phyloP scores from a whole-genome alignment of 352 stramenopile genomes.

The Plasmopara viticola region DNA sequence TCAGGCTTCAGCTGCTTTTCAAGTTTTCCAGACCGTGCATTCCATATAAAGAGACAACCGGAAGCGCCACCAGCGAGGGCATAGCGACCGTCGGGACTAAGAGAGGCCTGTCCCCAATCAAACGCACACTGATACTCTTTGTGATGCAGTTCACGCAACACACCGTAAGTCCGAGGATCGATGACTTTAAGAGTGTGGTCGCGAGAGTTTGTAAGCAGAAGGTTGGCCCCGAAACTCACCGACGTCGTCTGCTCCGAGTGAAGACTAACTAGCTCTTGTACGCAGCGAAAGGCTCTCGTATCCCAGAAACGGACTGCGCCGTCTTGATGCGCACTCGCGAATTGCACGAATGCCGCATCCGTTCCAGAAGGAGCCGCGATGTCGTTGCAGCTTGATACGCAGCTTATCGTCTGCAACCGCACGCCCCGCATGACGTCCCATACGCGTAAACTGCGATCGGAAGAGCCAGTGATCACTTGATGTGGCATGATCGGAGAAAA shows the following conservation, averaged over 20 bases:
- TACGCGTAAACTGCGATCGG: slow-evolving; percentile 67
- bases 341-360: slow-evolving; percentile 41
- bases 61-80: slow-evolving; percentile 46
- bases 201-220: slow-evolving; percentile 69
- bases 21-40: slow-evolving; percentile 38
- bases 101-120: slow-evolving; percentile 70
- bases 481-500: slow-evolving; percentile 50
- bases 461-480: slow-evolving; percentile 74
- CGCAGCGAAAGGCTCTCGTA: slow-evolving; percentile 41
- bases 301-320: slow-evolving; percentile 77
- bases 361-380: slow-evolving; percentile 38
- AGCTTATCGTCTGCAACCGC: slow-evolving; percentile 70
- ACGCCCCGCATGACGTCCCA: slow-evolving; percentile 65
- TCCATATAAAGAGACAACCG: slow-evolving; percentile 64
- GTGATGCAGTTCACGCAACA: slow-evolving; percentile 38
- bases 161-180: slow-evolving; percentile 57
- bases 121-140: slow-evolving; percentile 64
- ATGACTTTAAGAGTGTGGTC: slow-evolving; percentile 68
- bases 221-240: slow-evolving; percentile 49
- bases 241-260: slow-evolving; percentile 71
- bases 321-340: slow-evolving; percentile 76
- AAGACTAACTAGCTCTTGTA: slow-evolving; percentile 46
- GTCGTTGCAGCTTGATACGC: slow-evolving; percentile 78
- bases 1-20: slow-evolving; percentile 47
- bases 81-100: slow-evolving; percentile 64